Evolutionary conservation across 768 basidiomycete species (phyloP).

Genomic region (Leccinum pellstonianum): DNA sequence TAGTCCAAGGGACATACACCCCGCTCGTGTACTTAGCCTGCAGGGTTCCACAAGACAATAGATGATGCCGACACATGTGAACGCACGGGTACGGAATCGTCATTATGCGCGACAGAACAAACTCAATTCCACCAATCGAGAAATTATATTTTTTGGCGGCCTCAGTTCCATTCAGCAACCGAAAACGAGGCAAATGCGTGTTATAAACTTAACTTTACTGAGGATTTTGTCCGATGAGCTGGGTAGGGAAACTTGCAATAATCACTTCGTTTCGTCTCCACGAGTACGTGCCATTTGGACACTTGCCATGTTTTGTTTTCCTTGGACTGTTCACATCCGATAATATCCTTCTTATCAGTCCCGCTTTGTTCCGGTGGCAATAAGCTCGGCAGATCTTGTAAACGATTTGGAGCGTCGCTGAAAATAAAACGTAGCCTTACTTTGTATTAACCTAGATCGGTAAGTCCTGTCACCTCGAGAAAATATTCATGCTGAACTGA

Average conservation of each 20-base stretch:
- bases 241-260: constrained; percentile 4
- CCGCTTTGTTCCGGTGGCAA: constrained; percentile 19
- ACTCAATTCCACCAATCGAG: constrained; percentile 2
- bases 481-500: not conserved
- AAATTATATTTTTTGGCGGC: not conserved
- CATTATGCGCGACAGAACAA: not conserved
- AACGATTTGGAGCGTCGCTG: constrained; percentile 1
- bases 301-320: not conserved
- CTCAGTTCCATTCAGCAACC: constrained; percentile 19
- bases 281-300: not conserved
- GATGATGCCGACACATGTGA: constrained; percentile 1
- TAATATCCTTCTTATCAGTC: not conserved
- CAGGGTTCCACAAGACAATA: not conserved
- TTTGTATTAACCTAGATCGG: not conserved
- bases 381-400: constrained; percentile 13
- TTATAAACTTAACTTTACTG: constrained; percentile 20
- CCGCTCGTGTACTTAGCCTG: not conserved
- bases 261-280: not conserved
- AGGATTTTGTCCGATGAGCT: not conserved
- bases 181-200: constrained; percentile 27
- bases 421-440: constrained; percentile 3
- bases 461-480: constrained; percentile 1
- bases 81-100: not conserved
- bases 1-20: not conserved
- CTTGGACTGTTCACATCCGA: constrained; percentile 1